Evolutionary conservation across 805 yeast genomes (phyloP).

Genomic region (Candida maltosa): DNA sequence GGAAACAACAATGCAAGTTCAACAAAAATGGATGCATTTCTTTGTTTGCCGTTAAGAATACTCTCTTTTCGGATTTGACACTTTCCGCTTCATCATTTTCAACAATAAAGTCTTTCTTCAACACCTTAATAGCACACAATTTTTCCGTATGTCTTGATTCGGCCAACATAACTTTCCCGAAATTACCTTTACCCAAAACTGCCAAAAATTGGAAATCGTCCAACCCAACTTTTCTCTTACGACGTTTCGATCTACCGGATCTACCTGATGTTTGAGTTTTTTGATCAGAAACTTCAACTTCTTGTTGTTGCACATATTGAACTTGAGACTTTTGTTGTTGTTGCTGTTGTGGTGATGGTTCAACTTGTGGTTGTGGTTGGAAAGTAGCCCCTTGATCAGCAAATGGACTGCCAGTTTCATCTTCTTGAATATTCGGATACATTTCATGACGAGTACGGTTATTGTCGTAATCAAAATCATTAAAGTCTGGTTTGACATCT

Average conservation of each 20-base stretch:
- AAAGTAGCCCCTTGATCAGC: constrained; percentile 5
- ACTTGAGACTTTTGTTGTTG: constrained; percentile 12
- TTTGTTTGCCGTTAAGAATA: constrained; percentile 77
- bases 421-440: constrained; percentile 3
- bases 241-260: constrained; percentile 26
- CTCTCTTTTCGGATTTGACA: constrained; percentile 91
- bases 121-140: constrained; percentile 92
- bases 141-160: constrained; percentile 80
- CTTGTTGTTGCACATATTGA: constrained; percentile 16
- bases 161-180: constrained; percentile 97
- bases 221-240: constrained; percentile 76
- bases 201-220: constrained; percentile 94
- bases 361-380: constrained; percentile 1
- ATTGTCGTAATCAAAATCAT: constrained; percentile 12
- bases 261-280: constrained; percentile 9
- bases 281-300: constrained; percentile 9
- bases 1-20: constrained; percentile 91
- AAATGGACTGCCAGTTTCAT: constrained; percentile 5
- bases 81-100: constrained; percentile 96
- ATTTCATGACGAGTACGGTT: constrained; percentile 13
- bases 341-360: constrained; percentile 8
- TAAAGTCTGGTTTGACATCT: constrained; percentile 6
- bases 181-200: constrained; percentile 96
- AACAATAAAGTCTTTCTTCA: constrained; percentile 92
- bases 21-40: constrained; percentile 91